Evolutionary conservation across 1,139 yeast species (phyloP).

Genomic region (Candida pseudoviswanathii): DNA sequence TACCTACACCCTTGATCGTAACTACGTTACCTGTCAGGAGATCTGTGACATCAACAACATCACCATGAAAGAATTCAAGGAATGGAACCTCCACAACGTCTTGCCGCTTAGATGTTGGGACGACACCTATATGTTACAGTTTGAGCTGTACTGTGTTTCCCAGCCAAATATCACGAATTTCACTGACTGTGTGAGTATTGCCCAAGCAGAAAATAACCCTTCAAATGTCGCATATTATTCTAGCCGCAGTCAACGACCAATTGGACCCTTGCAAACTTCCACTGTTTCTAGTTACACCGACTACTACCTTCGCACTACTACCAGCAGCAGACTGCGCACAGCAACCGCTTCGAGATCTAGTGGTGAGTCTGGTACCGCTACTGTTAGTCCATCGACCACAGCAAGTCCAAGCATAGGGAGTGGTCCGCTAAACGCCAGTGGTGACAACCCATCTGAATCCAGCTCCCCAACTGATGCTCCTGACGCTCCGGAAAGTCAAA

Average conservation of each 20-base stretch:
- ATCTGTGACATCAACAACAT: neutral
- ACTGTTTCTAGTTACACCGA: too few species aligned
- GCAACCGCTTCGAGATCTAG: too few species aligned
- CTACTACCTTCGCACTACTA: too few species aligned
- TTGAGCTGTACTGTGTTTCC: neutral
- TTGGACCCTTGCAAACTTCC: neutral
- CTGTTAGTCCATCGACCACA: too few species aligned
- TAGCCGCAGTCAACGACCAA: neutral
- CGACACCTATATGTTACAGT: neutral
- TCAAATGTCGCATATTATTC: neutral
- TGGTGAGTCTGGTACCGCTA: too few species aligned
- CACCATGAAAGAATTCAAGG: slow-evolving; percentile 1
- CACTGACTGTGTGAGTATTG: neutral
- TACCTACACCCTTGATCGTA: neutral
- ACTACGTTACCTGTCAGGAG: neutral
- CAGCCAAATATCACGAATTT: neutral
- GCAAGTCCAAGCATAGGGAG: too few species aligned
- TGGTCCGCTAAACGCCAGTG: too few species aligned
- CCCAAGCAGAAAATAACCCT: neutral
- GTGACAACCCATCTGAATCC: too few species aligned
- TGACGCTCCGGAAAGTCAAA: too few species aligned
- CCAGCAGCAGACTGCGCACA: too few species aligned
- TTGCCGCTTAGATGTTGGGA: neutral
- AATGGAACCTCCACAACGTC: neutral
- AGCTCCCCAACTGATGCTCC: too few species aligned